These are phyloP conservation scores for Mycena rosella DNA, from an alignment of 768 basidiomycete genomes.

Conservation along the genomic window DNA sequence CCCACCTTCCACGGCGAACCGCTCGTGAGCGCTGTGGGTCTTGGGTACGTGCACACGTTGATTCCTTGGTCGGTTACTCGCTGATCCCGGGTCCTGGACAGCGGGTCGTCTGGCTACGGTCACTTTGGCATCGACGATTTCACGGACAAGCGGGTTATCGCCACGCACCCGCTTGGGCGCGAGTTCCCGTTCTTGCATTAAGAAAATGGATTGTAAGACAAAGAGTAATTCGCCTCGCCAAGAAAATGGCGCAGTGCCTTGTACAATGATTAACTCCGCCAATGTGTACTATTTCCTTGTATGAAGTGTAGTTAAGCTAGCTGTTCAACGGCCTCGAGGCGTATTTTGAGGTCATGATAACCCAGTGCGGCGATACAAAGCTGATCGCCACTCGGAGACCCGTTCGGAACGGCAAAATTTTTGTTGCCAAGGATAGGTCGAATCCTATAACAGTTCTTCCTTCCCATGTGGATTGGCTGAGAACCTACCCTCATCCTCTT, in stretches of 20 bases:
- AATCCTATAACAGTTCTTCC: conserved; percentile 7
- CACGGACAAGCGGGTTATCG: conserved; percentile 57
- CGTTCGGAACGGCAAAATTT: conserved; percentile 18
- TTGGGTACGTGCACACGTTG: conserved; percentile 9
- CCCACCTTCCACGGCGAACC: conserved; percentile 36
- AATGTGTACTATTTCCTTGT: conserved; percentile 3
- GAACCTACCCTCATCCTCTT: background rate
- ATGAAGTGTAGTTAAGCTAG: conserved; percentile 17
- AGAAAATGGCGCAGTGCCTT: background rate
- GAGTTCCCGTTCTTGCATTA: conserved; percentile 43
- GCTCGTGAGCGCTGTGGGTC: conserved; percentile 23
- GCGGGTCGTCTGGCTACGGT: conserved; percentile 65
- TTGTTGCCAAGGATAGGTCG: conserved; percentile 6
- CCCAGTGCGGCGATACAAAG: conserved; percentile 20
- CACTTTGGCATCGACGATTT: conserved; percentile 64
- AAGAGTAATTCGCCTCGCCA: background rate
- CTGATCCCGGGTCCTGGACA: conserved; percentile 44
- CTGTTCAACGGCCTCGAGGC: conserved; percentile 10
- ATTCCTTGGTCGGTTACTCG: conserved; percentile 49
- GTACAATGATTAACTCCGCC: conserved; percentile 4
- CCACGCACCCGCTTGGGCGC: conserved; percentile 54
- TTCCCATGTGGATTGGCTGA: conserved; percentile 1
- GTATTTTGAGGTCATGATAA: background rate
- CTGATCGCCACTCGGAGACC: conserved; percentile 22
- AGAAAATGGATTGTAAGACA: conserved; percentile 38